phyloP scores from a whole-genome alignment of 2,329 filamentous ascomycete genomes.

The Alternaria panax region DNA sequence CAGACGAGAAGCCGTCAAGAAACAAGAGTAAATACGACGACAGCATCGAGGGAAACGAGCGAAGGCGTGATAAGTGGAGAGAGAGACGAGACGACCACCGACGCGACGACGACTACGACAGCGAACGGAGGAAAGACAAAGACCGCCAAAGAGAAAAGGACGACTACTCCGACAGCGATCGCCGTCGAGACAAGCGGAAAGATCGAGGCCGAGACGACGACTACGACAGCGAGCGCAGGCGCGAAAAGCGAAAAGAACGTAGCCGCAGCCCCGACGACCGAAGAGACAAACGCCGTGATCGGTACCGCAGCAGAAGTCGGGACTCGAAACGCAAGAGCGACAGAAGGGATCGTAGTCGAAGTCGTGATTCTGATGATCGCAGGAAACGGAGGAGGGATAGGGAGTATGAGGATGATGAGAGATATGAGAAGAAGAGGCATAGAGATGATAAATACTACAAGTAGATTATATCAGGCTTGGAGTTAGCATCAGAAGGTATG shows the following conservation, averaged over 20 bases:
- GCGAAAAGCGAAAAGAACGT: conserved; percentile 25
- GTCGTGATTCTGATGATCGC: conserved; percentile 32
- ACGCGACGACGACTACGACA: conserved; percentile 32
- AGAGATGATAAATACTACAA: conserved; percentile 20
- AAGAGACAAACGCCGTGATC: conserved; percentile 27
- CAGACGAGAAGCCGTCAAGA: conserved; percentile 46
- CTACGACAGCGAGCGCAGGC: conserved; percentile 20
- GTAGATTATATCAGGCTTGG: background rate
- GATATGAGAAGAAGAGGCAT: conserved; percentile 30
- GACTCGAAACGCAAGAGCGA: conserved; percentile 30
- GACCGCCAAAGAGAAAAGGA: conserved; percentile 28
- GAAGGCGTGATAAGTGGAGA: conserved; percentile 27
- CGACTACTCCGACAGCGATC: conserved; percentile 31
- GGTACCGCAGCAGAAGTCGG: conserved; percentile 36
- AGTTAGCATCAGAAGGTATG: background rate
- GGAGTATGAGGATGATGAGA: conserved; percentile 32
- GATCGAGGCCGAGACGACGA: conserved; percentile 26
- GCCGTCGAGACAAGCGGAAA: conserved; percentile 26
- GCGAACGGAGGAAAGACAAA: conserved; percentile 24
- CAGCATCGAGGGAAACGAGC: conserved; percentile 25
- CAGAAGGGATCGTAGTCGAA: conserved; percentile 26
- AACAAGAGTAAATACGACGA: conserved; percentile 23
- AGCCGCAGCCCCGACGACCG: conserved; percentile 41
- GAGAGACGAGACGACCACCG: conserved; percentile 22
- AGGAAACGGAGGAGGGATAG: conserved; percentile 36